A percentile compares a stretch with the other conserved stretches of the same genome.
phyloP scores from a whole-genome alignment of 164 flowering plant species.

The Litsea cubeba region DNA sequence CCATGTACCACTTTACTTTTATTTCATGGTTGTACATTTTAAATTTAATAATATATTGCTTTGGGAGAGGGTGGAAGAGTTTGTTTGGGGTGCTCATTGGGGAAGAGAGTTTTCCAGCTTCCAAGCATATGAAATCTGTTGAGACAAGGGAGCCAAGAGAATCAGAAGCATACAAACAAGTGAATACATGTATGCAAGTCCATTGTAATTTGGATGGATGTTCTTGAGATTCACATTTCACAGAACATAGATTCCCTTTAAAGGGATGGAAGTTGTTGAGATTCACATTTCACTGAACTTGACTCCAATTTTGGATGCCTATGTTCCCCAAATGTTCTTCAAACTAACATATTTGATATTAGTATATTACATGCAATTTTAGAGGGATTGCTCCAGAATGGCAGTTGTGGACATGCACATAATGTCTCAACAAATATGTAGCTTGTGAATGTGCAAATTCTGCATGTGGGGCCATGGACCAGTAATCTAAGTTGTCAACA shows the following conservation, averaged over 20 bases:
- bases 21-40: too few relatives aligned
- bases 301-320: slow-evolving; percentile 42
- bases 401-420: not conserved
- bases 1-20: too few relatives aligned
- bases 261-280: slow-evolving; percentile 36
- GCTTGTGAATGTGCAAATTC: not conserved
- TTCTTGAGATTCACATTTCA: slow-evolving; percentile 41
- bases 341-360: slow-evolving; percentile 39
- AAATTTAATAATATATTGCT: too few relatives aligned
- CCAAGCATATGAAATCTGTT: too few relatives aligned
- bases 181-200: slow-evolving; percentile 22
- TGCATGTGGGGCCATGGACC: not conserved
- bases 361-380: slow-evolving; percentile 6
- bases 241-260: slow-evolving; percentile 43
- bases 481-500: not conserved
- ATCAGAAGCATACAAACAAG: not conserved
- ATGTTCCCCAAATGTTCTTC: slow-evolving; percentile 54
- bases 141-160: too few relatives aligned
- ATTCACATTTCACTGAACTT: slow-evolving; percentile 39
- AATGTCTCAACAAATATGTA: too few relatives aligned
- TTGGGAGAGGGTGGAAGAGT: too few relatives aligned
- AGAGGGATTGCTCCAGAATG: not conserved
- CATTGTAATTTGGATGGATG: slow-evolving; percentile 33
- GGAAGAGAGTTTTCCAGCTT: too few relatives aligned
- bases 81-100: too few relatives aligned